Conservation (phyloP, 305 asterid genomes). For the Solanum aculeatissimum region DNA sequence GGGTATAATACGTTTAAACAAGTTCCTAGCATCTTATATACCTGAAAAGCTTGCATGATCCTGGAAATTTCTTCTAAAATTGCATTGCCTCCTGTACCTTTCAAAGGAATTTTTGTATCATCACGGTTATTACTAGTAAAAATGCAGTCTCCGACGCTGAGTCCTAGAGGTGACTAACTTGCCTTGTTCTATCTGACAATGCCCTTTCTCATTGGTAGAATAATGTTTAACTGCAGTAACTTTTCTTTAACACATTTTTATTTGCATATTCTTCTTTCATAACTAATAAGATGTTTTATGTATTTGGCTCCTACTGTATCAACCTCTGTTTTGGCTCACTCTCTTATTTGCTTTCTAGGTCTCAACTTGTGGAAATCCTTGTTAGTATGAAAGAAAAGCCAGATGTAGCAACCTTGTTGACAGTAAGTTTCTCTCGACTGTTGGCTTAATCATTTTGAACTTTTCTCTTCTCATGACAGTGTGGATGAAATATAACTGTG, state of each 20-base stretch:
- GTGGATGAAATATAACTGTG: neutral
- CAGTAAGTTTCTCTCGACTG: slow-evolving; percentile 30
- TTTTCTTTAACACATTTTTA: neutral
- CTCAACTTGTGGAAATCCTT: slow-evolving; percentile 84
- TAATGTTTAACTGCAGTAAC: neutral
- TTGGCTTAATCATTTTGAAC: neutral
- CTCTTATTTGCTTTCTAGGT: slow-evolving; percentile 26
- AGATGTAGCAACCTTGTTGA: slow-evolving; percentile 77
- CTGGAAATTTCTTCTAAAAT: neutral
- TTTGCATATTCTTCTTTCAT: neutral
- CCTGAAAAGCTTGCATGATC: neutral
- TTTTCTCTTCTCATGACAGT: neutral
- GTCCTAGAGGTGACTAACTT: neutral
- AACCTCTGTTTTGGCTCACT: neutral
- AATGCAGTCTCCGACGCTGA: neutral
- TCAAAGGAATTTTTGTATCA: neutral
- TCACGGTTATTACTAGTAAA: neutral
- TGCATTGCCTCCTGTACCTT: neutral
- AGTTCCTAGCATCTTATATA: neutral
- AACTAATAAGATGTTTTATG: neutral
- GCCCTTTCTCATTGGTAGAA: neutral
- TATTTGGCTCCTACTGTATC: neutral
- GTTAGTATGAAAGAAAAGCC: slow-evolving; percentile 91
- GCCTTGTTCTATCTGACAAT: neutral
- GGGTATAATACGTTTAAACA: neutral